Conservation (phyloP, 768 basidiomycete genomes). For the Rhodotorula graminis region DNA sequence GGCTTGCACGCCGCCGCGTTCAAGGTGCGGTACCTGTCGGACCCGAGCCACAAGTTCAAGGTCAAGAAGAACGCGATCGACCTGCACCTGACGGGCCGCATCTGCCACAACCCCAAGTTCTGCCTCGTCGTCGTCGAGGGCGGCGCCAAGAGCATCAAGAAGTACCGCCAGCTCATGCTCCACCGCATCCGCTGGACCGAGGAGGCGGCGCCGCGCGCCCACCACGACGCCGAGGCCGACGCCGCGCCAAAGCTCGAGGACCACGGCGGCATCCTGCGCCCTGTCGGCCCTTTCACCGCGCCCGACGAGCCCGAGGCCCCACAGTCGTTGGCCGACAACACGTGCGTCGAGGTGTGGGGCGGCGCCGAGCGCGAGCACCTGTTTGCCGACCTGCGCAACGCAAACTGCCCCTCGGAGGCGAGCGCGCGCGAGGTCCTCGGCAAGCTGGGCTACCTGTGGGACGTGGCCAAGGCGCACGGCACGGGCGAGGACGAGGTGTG, state of each 20-base stretch:
- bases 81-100: conserved; percentile 75
- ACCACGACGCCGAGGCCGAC: background rate
- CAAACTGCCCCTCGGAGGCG: conserved; percentile 56
- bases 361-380: conserved; percentile 76
- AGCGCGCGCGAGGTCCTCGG: conserved; percentile 82
- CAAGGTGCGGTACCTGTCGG: conserved; percentile 87
- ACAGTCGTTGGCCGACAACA: conserved; percentile 73
- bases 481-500: conserved; percentile 3
- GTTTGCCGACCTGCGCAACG: conserved; percentile 51
- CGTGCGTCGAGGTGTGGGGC: conserved; percentile 88
- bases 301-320: conserved; percentile 42
- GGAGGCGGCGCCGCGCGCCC: conserved; percentile 57
- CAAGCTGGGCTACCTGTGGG: conserved; percentile 86
- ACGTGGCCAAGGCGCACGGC: conserved; percentile 64
- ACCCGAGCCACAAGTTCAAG: conserved; percentile 91
- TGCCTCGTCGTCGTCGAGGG: conserved; percentile 92
- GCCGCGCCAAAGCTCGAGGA: background rate
- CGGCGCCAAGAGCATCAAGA: conserved; percentile 72
- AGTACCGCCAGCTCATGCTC: conserved; percentile 81
- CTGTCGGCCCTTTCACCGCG: conserved; percentile 17
- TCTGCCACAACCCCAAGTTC: conserved; percentile 84
- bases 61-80: conserved; percentile 95
- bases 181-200: conserved; percentile 91
- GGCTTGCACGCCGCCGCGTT: conserved; percentile 78
- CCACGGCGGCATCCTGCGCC: conserved; percentile 21